Conservation (phyloP, 2,329 filamentous ascomycete species). For the Aspergillus luchuensis region DNA sequence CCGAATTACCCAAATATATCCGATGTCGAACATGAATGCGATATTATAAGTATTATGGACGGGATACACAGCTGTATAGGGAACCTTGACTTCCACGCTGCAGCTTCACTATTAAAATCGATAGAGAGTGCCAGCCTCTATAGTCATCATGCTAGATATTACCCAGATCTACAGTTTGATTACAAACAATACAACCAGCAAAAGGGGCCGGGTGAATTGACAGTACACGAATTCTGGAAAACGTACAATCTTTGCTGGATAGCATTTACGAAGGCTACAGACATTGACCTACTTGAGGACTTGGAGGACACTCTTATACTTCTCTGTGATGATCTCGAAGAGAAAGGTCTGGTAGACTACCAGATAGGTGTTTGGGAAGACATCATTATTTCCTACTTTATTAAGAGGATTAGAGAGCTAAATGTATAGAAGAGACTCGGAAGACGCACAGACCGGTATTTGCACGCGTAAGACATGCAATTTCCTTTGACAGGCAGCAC, state of each 20-base stretch:
- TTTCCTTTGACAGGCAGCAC: background rate
- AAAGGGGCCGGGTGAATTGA: no score
- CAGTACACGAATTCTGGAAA: no score
- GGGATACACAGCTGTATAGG: background rate
- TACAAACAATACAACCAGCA: no score
- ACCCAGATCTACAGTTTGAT: no score
- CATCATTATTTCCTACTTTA: background rate
- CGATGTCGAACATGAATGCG: background rate
- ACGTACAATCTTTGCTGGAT: no score
- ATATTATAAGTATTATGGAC: background rate
- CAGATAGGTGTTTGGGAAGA: background rate
- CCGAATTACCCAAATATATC: background rate
- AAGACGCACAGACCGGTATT: background rate
- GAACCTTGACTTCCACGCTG: no score
- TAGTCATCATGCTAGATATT: no score
- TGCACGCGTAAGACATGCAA: background rate
- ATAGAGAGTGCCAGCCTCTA: no score
- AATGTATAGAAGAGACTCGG: background rate
- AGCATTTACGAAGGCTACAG: background rate
- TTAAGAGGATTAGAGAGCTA: background rate
- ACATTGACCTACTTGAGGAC: background rate
- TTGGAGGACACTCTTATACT: background rate
- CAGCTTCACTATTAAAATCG: no score
- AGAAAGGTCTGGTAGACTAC: background rate
- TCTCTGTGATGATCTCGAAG: background rate